Percentiles rank a stretch among this genome's conserved stretches.
These are phyloP conservation scores for Thalassiosira oceanica DNA, from an alignment of 352 stramenopile species.

Conservation along the genomic window DNA sequence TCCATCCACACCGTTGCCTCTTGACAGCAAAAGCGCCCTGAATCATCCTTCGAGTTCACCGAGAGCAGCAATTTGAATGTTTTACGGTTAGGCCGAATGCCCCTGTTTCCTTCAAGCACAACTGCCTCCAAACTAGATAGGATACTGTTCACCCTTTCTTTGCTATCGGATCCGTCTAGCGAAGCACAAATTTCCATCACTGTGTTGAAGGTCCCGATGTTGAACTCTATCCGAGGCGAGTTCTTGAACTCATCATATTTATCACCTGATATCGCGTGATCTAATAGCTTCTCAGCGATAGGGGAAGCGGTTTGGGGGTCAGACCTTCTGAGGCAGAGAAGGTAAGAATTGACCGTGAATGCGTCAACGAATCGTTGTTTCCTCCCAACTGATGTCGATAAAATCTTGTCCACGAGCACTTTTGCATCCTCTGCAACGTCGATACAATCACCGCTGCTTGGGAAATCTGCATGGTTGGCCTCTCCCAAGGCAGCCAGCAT, in stretches of 20 bases:
- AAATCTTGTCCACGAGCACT: conserved; percentile 36
- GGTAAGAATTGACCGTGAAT: conserved; percentile 61
- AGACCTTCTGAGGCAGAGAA: conserved; percentile 55
- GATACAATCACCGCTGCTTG: no score
- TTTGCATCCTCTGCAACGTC: conserved; percentile 32
- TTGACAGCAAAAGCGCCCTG: conserved; percentile 51
- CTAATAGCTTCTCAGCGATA: conserved; percentile 47
- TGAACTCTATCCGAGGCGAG: conserved; percentile 53
- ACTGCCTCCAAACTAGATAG: conserved; percentile 34
- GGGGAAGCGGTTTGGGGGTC: conserved; percentile 21
- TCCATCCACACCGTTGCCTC: conserved; percentile 43
- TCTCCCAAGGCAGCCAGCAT: conserved; percentile 33
- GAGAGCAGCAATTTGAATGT: conserved; percentile 50
- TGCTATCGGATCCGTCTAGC: conserved; percentile 20
- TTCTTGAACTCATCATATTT: conserved; percentile 24
- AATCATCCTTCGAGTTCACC: conserved; percentile 30
- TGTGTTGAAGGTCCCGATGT: conserved; percentile 55
- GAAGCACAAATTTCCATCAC: conserved; percentile 60
- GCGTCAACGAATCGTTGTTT: conserved; percentile 38
- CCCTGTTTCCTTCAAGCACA: conserved; percentile 8
- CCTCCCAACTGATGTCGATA: conserved; percentile 12
- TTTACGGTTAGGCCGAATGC: conserved; percentile 37
- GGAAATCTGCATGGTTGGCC: no score
- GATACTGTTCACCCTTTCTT: conserved; percentile 38
- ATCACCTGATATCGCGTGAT: conserved; percentile 39